Evolutionary conservation across 768 basidiomycete species (phyloP), one percentile per base, ranked within the genome.

Genomic region (Hericium alpestre): DNA sequence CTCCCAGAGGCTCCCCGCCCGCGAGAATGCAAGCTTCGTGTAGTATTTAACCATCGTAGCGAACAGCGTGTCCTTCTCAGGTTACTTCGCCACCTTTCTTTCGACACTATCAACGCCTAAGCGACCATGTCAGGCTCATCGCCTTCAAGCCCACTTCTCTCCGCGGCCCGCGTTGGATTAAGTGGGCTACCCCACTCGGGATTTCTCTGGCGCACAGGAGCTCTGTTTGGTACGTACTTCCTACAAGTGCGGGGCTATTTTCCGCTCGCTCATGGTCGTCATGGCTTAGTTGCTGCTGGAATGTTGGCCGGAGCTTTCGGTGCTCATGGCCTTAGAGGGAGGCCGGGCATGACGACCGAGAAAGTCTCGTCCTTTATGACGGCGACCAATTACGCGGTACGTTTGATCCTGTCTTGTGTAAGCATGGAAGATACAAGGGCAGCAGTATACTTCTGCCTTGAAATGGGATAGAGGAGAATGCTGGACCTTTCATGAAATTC

Each of bases 271-370:
- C 22, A 37, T 0, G 15, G 18, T 4, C 9, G 15, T 12, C 12
- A 16, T 48, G 38, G n/a, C 32, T 32, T 66, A 73, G 77, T 72
- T 27, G 67, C 77, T 11, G 53, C 67, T 49, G 85, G 86, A 38
- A 79, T 86, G 61, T 59, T 80, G 25, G 66, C 79, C 27, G 84
- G 83, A 8, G 86, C 86, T 49, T 86, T 87, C 67, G 87, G 87
- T 61, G 72, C 82, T 11, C 87, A 89, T 67, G 80, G 71, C 11
- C 73, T 89, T 56, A 75, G 75, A 59, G 66, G 69, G n/a, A 68
- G 72, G 47, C 64, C 70, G 16, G 77, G 76, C 0, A 73, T 81
- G 8, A 78, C 81, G 8, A 52, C 74, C 10, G 82, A 81, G 20
- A 72, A 74, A 23, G 66, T 87, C 5, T 71, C 77, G 16, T 79